These are phyloP conservation scores for Yamadazyma aaseri DNA, from an alignment of 1,139 yeast species.

Conservation along the genomic window DNA sequence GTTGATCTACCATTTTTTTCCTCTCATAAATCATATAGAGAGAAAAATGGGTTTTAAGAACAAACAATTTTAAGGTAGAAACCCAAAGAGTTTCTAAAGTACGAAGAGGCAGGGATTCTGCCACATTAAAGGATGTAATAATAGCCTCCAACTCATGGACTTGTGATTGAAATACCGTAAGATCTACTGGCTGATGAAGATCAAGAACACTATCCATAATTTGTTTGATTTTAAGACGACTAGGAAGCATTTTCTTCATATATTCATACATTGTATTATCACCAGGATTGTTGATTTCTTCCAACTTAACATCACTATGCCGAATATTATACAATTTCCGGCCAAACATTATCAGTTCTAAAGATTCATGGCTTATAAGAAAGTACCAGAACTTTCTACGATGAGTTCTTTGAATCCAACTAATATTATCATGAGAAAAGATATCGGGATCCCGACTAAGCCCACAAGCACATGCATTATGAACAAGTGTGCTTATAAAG, in stretches of 20 bases:
- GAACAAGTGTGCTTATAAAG: slow-evolving; percentile 27
- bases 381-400: slow-evolving; percentile 48
- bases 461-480: slow-evolving; percentile 51
- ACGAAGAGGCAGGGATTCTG: not conserved
- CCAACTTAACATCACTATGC: slow-evolving; percentile 12
- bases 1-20: slow-evolving; percentile 17
- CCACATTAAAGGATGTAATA: not conserved
- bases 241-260: slow-evolving; percentile 4
- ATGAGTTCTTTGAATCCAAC: slow-evolving; percentile 31
- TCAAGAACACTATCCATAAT: slow-evolving; percentile 1
- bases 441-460: slow-evolving; percentile 50
- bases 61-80: slow-evolving; percentile 17
- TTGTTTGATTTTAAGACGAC: slow-evolving; percentile 1
- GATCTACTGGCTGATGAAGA: slow-evolving; percentile 1
- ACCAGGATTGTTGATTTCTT: slow-evolving; percentile 11
- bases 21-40: slow-evolving; percentile 27
- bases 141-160: slow-evolving; percentile 1
- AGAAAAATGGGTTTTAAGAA: slow-evolving; percentile 23
- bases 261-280: slow-evolving; percentile 1
- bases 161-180: not conserved
- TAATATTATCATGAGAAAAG: slow-evolving; percentile 26
- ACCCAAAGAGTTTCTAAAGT: not conserved
- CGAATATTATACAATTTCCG: slow-evolving; percentile 5
- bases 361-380: slow-evolving; percentile 11
- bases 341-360: slow-evolving; percentile 14